Base-by-base conservation (phyloP, 495 filamentous ascomycete genomes). In the Thermothielavioides terrestris region DNA sequence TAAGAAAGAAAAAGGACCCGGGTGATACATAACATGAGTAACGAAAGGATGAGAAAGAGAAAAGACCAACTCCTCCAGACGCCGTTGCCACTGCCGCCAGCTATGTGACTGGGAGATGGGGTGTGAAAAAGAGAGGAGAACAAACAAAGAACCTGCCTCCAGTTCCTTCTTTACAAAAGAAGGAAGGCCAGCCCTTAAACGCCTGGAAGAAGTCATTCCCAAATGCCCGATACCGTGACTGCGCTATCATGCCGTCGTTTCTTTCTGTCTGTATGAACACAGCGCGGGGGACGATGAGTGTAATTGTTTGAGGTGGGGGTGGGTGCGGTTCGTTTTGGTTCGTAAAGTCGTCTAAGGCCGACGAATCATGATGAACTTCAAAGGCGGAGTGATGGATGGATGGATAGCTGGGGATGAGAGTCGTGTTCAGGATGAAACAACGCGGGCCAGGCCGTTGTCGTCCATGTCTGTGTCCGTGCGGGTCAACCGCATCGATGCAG, bases 11-110 rank as follows among this genome's bases (percentile, higher is more conserved):
- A 39, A 37, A 26, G 12, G 5, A 35, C 12, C n/a, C n/a, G n/a
- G n/a, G n/a, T n/a, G n/a, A n/a, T n/a, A n/a, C n/a, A n/a, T n/a
- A n/a, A n/a, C n/a, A n/a, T n/a, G n/a, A n/a, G n/a, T n/a, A n/a
- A n/a, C 31, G 31, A 17, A 48, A 22, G 3, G 35, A 47, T 47
- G 32, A 8, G 42, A 45, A 45, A 47, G 18, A 31, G n/a, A 44
- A 46, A 11, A 46, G 22, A 30, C 30, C 12, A 27, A 30, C 34
- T 36, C 34, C 15, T 3, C 34, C 34, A 36, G n/a, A 17, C 4
- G n/a, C n/a, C n/a, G n/a, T n/a, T n/a, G n/a, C n/a, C n/a, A n/a
- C n/a, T n/a, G n/a, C n/a, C n/a, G n/a, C n/a, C n/a, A n/a, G n/a
- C n/a, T n/a, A n/a, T n/a, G n/a, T n/a, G n/a, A n/a, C 17, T 26